Base-by-base conservation (phyloP, 108 stramenopile species). In the Nannochloropsis oceanica region DNA sequence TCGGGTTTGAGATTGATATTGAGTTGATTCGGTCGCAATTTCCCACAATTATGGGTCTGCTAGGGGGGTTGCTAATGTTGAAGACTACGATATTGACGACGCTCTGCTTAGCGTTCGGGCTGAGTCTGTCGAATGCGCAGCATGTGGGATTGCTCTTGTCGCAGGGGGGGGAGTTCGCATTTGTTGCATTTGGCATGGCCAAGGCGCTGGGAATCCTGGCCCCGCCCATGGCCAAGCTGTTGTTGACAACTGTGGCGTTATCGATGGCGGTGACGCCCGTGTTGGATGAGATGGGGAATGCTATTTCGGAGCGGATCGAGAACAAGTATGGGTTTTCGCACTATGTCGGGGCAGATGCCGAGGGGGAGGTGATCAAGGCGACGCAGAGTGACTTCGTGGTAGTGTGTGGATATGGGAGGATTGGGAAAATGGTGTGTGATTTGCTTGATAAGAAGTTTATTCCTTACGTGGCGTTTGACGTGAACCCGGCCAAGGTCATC, bases 101-200 rank as follows among this genome's bases (percentile, higher is more conserved):
- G 26, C 80, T 98, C 34, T 91, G 93, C 83, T 80, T 93, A 85
- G 92, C 87, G 25, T 95, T 96, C 88, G 96, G 95, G 42, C 89
- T 98, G 86, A 92, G 92, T 73, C 73, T 91, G 25, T 93, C 94
- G 11, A 95, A 93, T 27, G 93, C 95, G 44, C 91, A 92, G 81
- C 94, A 95, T 88, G 94, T 93, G 27, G 97, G 96, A 9, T 89
- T 97, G 44, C 94, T 98, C 85, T 90, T 96, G 42, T 92, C 73
- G 25, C 97, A 96, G 90, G 97, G 95, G 13, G 97, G 97, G 79
- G 97, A 98, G 88, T 98, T 98, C 90, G 97, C 96, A n/a, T 98
- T 98, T 81, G 97, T 98, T 20, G 95, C 97, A 2, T 96, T 98
- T 87, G 96, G 94, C 24, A 85, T 96, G 84, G 97, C 97, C 10